phyloP scores from a whole-genome alignment of 73 alveolate genomes.

The Paramecium tetraurelia region DNA sequence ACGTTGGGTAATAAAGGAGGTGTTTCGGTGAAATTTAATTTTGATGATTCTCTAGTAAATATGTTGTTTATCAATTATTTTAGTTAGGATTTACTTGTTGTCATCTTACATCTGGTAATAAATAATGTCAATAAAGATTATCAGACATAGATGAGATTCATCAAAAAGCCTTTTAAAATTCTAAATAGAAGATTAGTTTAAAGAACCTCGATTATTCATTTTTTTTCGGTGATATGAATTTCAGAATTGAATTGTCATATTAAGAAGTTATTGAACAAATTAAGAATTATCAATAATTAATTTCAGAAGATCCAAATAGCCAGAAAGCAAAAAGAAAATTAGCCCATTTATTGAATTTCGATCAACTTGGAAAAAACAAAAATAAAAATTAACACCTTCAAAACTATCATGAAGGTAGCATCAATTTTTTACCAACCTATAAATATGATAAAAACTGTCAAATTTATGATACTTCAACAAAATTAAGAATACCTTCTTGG shows the following conservation, averaged over 20 bases:
- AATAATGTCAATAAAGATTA: conserved; percentile 76
- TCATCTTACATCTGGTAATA: conserved; percentile 88
- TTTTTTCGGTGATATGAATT: conserved; percentile 92
- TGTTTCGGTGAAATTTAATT: conserved; percentile 75
- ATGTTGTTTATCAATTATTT: conserved; percentile 62
- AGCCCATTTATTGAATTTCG: conserved; percentile 68
- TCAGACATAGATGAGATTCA: conserved; percentile 82
- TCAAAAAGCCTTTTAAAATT: conserved; percentile 72
- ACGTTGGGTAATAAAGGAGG: conserved; percentile 95
- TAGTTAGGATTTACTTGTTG: conserved; percentile 65
- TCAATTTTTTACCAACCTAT: conserved; percentile 91
- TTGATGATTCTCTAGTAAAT: conserved; percentile 72
- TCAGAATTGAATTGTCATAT: conserved; percentile 79
- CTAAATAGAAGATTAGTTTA: conserved; percentile 53
- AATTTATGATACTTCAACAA: conserved; percentile 73
- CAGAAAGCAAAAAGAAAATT: conserved; percentile 44
- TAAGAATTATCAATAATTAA: conserved; percentile 19
- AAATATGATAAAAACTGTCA: conserved; percentile 73
- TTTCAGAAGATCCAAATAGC: not conserved
- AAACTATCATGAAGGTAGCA: conserved; percentile 84
- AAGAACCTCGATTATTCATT: conserved; percentile 84
- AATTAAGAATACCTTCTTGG: conserved; percentile 91
- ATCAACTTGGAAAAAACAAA: conserved; percentile 72
- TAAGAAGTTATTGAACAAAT: conserved; percentile 67
- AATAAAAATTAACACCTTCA: conserved; percentile 68